Conservation (phyloP, 2,329 filamentous ascomycete genomes). For the Coleophoma eucalyptorum region DNA sequence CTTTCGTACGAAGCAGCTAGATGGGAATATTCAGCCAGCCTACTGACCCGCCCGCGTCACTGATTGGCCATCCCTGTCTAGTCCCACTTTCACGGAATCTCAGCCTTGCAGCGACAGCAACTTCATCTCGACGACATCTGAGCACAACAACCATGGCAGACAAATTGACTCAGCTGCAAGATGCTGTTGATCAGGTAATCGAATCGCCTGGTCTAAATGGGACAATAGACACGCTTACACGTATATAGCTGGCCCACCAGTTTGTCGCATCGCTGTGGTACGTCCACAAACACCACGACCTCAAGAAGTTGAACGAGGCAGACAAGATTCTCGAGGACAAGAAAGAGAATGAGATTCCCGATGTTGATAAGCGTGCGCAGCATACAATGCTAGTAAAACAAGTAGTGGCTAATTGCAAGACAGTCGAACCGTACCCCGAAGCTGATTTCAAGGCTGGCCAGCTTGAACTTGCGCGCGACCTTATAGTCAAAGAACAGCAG, state of each 20-base stretch:
- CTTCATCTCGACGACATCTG: background rate
- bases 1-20: too few relatives aligned
- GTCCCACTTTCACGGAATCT: slow-evolving; percentile 7
- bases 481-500: slow-evolving; percentile 78
- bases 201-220: background rate
- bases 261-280: slow-evolving; percentile 66
- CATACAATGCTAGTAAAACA: background rate
- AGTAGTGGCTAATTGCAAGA: slow-evolving; percentile 10
- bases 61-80: background rate
- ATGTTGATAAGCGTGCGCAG: slow-evolving; percentile 16
- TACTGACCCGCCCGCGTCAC: too few relatives aligned
- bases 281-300: slow-evolving; percentile 65
- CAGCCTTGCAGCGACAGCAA: slow-evolving; percentile 9
- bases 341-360: slow-evolving; percentile 30
- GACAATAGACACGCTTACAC: slow-evolving; percentile 2
- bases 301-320: slow-evolving; percentile 51
- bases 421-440: slow-evolving; percentile 57
- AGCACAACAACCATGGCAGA: slow-evolving; percentile 56
- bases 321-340: slow-evolving; percentile 59
- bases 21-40: too few relatives aligned
- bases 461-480: slow-evolving; percentile 69
- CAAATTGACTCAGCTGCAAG: slow-evolving; percentile 77
- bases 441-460: slow-evolving; percentile 66
- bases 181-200: slow-evolving; percentile 75
- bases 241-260: slow-evolving; percentile 57